Evolutionary conservation across 1,139 yeast species (phyloP).

Genomic region (Pichia sp.): DNA sequence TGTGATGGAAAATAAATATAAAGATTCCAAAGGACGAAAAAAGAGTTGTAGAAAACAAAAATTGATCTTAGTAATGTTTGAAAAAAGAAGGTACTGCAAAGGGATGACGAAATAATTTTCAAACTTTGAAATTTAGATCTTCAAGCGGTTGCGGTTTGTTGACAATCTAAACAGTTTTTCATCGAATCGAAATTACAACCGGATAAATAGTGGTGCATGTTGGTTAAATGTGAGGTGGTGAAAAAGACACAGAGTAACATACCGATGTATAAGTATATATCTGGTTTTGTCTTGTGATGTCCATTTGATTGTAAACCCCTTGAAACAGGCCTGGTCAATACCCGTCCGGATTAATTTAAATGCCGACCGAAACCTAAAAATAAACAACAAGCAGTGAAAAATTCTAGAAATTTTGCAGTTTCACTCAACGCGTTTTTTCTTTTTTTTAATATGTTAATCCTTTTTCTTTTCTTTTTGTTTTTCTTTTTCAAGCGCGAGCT

Average conservation of each 20-base stretch:
- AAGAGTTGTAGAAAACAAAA: no score
- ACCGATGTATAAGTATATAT: no score
- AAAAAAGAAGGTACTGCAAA: no score
- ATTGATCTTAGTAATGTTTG: not conserved
- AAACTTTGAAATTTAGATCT: no score
- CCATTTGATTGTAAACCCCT: no score
- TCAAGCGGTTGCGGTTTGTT: not conserved
- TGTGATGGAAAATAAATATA: not conserved
- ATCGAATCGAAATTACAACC: no score
- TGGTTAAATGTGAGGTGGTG: not conserved
- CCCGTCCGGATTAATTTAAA: not conserved
- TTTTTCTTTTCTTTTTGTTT: not conserved
- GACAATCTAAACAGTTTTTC: no score
- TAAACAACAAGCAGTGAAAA: no score
- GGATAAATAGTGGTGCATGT: not conserved
- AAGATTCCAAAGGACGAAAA: not conserved
- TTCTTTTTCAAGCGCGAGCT: not conserved
- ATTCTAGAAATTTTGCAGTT: no score
- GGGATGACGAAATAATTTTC: not conserved
- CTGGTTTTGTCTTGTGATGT: no score
- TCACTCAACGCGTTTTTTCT: not conserved
- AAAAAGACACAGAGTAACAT: not conserved
- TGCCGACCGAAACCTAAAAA: not conserved
- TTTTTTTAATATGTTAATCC: no score
- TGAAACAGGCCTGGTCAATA: not conserved